Conservation (phyloP, 768 basidiomycete species). For the Mycena polygramma region DNA sequence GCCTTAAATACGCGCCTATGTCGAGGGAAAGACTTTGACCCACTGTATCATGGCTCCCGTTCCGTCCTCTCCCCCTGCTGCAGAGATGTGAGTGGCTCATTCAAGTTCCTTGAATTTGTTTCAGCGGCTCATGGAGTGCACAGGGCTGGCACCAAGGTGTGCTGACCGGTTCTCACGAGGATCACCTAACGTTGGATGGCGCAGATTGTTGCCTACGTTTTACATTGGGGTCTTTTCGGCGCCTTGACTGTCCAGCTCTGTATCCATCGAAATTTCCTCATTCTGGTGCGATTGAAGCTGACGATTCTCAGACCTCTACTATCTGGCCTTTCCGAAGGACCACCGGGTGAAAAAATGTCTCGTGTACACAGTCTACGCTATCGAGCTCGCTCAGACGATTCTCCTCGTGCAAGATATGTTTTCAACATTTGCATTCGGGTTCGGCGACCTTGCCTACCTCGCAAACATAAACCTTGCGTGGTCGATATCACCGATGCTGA, state of each 20-base stretch:
- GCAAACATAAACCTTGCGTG: background rate
- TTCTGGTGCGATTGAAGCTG: background rate
- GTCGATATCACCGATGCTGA: background rate
- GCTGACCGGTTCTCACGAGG: background rate
- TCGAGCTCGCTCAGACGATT: slow-evolving; percentile 6
- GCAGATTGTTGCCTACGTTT: slow-evolving; percentile 2
- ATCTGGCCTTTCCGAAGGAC: slow-evolving; percentile 15
- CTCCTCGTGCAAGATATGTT: background rate
- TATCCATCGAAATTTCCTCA: background rate
- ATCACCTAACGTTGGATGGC: background rate
- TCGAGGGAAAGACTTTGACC: background rate
- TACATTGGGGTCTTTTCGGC: slow-evolving; percentile 35
- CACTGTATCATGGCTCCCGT: background rate
- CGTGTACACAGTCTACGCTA: slow-evolving; percentile 1
- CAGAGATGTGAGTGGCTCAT: background rate
- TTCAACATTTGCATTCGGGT: no score
- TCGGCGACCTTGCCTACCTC: background rate
- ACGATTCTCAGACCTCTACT: slow-evolving; percentile 11
- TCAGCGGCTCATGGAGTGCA: background rate
- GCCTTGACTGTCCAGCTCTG: slow-evolving; percentile 29
- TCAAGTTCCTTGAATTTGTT: background rate
- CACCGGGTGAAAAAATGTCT: background rate
- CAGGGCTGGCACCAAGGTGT: background rate
- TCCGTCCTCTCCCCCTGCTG: background rate
- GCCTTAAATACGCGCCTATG: no score